These are phyloP conservation scores for Cadophora luteo-olivacea DNA, from an alignment of 2,329 filamentous ascomycete species.

Conservation along the genomic window DNA sequence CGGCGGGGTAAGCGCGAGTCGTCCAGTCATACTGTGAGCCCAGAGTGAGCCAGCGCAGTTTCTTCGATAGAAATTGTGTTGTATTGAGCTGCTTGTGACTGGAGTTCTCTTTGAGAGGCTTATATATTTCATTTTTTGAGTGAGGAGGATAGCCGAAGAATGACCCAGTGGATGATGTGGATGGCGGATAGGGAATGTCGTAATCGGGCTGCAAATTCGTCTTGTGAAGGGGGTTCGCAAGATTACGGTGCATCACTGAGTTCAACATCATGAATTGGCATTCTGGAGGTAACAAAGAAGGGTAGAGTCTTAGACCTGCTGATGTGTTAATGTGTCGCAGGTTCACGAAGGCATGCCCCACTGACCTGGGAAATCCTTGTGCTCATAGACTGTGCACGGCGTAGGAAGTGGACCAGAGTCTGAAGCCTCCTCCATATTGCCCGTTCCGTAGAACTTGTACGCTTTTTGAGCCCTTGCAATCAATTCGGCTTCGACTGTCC, in stretches of 20 bases:
- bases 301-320: constrained; percentile 69
- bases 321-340: constrained; percentile 10
- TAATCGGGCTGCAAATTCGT: constrained; percentile 91
- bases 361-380: constrained; percentile 42
- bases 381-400: constrained; percentile 42
- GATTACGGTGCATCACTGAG: constrained; percentile 77
- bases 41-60: constrained; percentile 91
- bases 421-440: not conserved
- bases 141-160: constrained; percentile 62
- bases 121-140: constrained; percentile 65
- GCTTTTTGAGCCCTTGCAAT: constrained; percentile 35
- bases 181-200: constrained; percentile 63
- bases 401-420: constrained; percentile 19
- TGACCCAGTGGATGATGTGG: constrained; percentile 46
- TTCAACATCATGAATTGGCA: constrained; percentile 76
- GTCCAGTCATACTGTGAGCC: constrained; percentile 98
- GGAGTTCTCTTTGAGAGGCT: constrained; percentile 60
- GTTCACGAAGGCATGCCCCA: not conserved
- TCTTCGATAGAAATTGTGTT: constrained; percentile 75
- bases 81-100: constrained; percentile 79
- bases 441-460: constrained; percentile 27
- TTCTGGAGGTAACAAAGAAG: constrained; percentile 72
- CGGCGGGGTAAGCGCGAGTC: constrained; percentile 75
- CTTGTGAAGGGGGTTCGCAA: constrained; percentile 75
- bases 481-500: constrained; percentile 33